phyloP scores from a whole-genome alignment of 2,329 filamentous ascomycete species.

The Verticillium dahliae region DNA sequence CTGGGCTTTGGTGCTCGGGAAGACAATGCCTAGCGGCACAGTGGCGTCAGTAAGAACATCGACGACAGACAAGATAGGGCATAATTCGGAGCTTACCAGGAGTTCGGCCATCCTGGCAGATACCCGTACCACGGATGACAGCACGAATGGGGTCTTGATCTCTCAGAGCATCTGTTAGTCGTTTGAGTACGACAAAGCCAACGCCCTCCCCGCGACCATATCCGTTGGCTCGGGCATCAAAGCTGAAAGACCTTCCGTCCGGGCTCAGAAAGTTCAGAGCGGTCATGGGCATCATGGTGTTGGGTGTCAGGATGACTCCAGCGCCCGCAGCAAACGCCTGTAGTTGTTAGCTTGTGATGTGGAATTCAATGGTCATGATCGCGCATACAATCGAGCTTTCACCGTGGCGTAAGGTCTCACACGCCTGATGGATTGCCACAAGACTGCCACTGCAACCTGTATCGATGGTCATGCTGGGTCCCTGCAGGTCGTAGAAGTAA shows the following conservation, averaged over 20 bases:
- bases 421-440: constrained; percentile 46
- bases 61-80: neutral
- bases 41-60: constrained; percentile 5
- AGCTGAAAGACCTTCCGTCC: constrained; percentile 45
- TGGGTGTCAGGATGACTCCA: constrained; percentile 46
- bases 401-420: constrained; percentile 37
- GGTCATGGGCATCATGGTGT: constrained; percentile 51
- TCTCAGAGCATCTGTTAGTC: constrained; percentile 47
- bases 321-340: constrained; percentile 44
- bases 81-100: constrained; percentile 25
- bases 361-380: neutral
- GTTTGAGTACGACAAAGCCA: constrained; percentile 54
- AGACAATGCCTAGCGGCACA: constrained; percentile 41
- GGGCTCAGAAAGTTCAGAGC: constrained; percentile 46
- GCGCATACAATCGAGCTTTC: constrained; percentile 32
- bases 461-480: constrained; percentile 51
- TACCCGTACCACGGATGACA: constrained; percentile 45
- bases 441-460: constrained; percentile 53
- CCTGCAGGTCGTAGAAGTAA: constrained; percentile 47
- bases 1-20: constrained; percentile 48
- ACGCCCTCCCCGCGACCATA: constrained; percentile 60
- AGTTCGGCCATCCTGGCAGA: constrained; percentile 55
- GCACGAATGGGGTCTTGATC: constrained; percentile 53
- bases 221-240: constrained; percentile 53
- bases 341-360: constrained; percentile 8